A percentile compares a stretch with the other conserved stretches of the same genome.
These are phyloP conservation scores for Teratosphaeria nubilosa DNA, from an alignment of 2,329 filamentous ascomycete species.

Conservation along the genomic window DNA sequence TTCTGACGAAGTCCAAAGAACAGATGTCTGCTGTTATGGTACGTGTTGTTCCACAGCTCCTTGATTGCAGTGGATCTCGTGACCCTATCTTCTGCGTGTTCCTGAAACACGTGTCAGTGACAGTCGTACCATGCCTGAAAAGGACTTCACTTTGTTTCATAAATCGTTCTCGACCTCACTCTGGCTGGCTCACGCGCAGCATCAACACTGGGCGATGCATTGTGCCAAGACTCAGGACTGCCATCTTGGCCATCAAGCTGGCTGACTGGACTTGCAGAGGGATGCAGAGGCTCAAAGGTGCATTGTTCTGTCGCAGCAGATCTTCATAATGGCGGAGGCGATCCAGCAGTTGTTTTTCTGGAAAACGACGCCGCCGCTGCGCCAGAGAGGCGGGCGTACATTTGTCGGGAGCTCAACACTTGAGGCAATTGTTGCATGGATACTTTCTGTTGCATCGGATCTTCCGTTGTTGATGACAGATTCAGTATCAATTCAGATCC, in stretches of 20 bases:
- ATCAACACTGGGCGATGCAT: conserved; percentile 21
- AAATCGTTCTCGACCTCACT: neutral
- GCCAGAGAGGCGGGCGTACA: conserved; percentile 41
- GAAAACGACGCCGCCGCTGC: conserved; percentile 51
- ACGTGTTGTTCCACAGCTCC: conserved; percentile 37
- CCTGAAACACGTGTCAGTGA: neutral
- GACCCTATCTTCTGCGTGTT: conserved; percentile 11
- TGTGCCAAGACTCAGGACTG: neutral
- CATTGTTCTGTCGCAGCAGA: conserved; percentile 54
- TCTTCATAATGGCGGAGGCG: conserved; percentile 59
- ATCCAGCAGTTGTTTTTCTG: conserved; percentile 60
- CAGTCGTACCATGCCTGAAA: conserved; percentile 37
- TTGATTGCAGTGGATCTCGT: conserved; percentile 27
- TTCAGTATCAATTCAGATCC: neutral
- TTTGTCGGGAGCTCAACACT: conserved; percentile 42
- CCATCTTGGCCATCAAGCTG: neutral
- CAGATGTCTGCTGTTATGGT: conserved; percentile 35
- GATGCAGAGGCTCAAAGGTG: conserved; percentile 57
- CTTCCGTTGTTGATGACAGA: conserved; percentile 1
- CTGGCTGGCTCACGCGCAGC: conserved; percentile 4
- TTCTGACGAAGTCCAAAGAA: conserved; percentile 41
- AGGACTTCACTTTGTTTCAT: conserved; percentile 25
- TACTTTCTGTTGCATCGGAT: neutral
- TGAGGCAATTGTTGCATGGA: conserved; percentile 46
- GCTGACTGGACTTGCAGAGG: neutral